Evolutionary conservation across 306 rosid genomes (phyloP).

Genomic region (Biancaea sappan): DNA sequence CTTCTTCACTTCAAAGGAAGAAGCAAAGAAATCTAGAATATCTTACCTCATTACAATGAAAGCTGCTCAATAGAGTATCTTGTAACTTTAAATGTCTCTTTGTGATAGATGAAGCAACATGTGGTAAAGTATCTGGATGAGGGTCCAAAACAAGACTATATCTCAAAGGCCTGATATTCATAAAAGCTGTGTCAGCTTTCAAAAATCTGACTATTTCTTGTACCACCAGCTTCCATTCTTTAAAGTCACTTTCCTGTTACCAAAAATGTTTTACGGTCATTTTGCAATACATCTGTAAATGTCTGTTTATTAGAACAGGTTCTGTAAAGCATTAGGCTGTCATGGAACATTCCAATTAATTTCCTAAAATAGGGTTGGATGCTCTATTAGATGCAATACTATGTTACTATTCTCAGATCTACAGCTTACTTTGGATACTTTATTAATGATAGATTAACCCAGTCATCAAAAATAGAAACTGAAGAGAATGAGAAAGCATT

Average conservation of each 20-base stretch:
- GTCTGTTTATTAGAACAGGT: constrained; percentile 24
- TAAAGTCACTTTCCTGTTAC: constrained; percentile 84
- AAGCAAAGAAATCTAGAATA: constrained; percentile 31
- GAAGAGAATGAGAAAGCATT: not conserved
- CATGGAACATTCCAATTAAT: constrained; percentile 13
- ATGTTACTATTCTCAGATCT: constrained; percentile 7
- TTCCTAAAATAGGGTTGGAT: constrained; percentile 15
- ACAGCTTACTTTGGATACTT: not conserved
- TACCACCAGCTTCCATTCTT: constrained; percentile 94
- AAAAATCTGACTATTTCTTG: constrained; percentile 84
- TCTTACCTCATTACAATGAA: constrained; percentile 81
- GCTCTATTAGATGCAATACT: constrained; percentile 1
- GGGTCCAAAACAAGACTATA: constrained; percentile 82
- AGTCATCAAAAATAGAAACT: not conserved
- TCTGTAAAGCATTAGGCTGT: constrained; percentile 22
- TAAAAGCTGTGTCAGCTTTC: constrained; percentile 75
- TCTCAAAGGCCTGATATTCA: constrained; percentile 89
- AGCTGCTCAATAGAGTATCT: constrained; percentile 90
- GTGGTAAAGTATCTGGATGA: constrained; percentile 68
- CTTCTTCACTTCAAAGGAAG: constrained; percentile 2
- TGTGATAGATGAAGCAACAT: constrained; percentile 49
- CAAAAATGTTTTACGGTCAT: constrained; percentile 42
- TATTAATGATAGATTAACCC: not conserved
- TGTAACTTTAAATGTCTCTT: constrained; percentile 65
- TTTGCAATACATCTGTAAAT: constrained; percentile 40